Conservation (phyloP, 2,329 filamentous ascomycete species). For the Venturiaceae sp. region DNA sequence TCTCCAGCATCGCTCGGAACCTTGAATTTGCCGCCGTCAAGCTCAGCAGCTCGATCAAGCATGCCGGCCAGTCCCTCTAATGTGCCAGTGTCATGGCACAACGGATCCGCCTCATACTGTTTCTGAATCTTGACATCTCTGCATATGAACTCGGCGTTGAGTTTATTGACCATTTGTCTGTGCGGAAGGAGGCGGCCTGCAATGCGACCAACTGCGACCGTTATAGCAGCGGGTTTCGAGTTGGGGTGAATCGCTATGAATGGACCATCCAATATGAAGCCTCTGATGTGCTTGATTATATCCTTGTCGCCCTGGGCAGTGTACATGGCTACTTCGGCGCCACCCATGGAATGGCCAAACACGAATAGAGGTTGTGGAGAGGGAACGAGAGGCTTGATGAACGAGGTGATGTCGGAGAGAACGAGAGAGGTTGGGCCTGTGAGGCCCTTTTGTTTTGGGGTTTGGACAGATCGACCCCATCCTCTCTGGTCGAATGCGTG, state of each 20-base stretch:
- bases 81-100: conserved; percentile 78
- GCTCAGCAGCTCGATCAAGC: conserved; percentile 59
- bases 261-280: conserved; percentile 68
- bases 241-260: conserved; percentile 64
- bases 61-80: conserved; percentile 70
- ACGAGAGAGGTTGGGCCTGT: conserved; percentile 67
- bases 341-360: conserved; percentile 88
- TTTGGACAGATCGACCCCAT: conserved; percentile 67
- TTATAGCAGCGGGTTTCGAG: conserved; percentile 53
- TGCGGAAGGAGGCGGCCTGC: conserved; percentile 58
- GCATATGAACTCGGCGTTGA: conserved; percentile 55
- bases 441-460: conserved; percentile 53
- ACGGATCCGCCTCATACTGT: conserved; percentile 52
- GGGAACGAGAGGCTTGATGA: conserved; percentile 53
- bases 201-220: conserved; percentile 56
- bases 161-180: conserved; percentile 54
- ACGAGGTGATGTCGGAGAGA: conserved; percentile 67
- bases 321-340: conserved; percentile 62
- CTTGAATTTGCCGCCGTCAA: conserved; percentile 47
- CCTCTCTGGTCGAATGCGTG: conserved; percentile 77
- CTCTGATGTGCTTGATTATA: conserved; percentile 52
- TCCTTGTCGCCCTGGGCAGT: conserved; percentile 35
- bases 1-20: conserved; percentile 32
- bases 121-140: conserved; percentile 56
- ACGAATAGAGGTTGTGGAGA: conserved; percentile 65